A percentile compares a stretch with the other conserved stretches of the same genome.
Conservation (phyloP, 1,139 yeast species). For the Debaryomyces subglobosus region DNA sequence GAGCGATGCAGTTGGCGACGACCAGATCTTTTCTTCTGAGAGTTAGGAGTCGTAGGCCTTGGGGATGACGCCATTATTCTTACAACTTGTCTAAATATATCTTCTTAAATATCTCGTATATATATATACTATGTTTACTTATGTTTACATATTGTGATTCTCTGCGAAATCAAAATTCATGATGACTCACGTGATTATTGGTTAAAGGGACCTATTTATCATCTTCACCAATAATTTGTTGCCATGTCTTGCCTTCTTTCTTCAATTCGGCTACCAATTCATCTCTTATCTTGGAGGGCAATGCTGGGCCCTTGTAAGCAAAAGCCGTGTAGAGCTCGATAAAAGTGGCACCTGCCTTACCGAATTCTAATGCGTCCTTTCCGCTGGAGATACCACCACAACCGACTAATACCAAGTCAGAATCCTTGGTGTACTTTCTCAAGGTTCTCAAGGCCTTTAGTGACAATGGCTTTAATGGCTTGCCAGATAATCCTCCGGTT, state of each 20-base stretch:
- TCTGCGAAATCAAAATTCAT: neutral
- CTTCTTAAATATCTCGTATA: neutral
- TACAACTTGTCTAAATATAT: neutral
- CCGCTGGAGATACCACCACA: conserved; percentile 93
- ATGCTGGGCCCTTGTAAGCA: conserved; percentile 92
- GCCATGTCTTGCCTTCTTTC: conserved; percentile 83
- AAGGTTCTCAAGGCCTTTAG: conserved; percentile 70
- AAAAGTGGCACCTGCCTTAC: conserved; percentile 89
- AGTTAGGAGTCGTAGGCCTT: conserved; percentile 24
- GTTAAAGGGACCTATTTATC: conserved; percentile 24
- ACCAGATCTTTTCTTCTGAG: conserved; percentile 12
- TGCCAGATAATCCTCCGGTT: conserved; percentile 90
- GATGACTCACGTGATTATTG: neutral
- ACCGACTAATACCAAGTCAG: conserved; percentile 76
- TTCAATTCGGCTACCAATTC: conserved; percentile 69
- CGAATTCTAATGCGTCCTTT: conserved; percentile 87
- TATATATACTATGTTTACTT: conserved; percentile 2
- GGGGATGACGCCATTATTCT: conserved; percentile 19
- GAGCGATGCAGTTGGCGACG: conserved; percentile 42
- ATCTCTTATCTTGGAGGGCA: conserved; percentile 75
- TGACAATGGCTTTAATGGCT: conserved; percentile 83
- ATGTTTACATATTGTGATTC: neutral
- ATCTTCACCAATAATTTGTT: conserved; percentile 67
- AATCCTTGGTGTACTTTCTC: conserved; percentile 74
- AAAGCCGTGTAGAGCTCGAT: conserved; percentile 86